Evolutionary conservation across 2,329 filamentous ascomycete genomes (phyloP).

Genomic region (Cryphonectria nitschkei): DNA sequence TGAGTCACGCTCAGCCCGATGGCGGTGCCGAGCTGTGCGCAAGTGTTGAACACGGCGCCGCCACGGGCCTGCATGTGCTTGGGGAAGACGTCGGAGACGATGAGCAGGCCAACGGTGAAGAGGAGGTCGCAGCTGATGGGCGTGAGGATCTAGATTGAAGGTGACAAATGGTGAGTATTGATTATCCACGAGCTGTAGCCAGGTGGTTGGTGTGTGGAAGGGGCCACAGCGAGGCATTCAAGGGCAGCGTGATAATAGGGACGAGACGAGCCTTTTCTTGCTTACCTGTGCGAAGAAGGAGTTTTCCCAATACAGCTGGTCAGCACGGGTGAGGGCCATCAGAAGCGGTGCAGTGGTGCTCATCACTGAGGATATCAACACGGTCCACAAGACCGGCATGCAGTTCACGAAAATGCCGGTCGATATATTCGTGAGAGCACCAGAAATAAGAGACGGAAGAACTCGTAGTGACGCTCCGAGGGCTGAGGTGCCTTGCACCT

Average conservation of each 20-base stretch:
- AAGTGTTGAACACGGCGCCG: conserved; percentile 65
- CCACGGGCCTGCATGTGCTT: conserved; percentile 61
- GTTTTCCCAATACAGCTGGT: conserved; percentile 55
- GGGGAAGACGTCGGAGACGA: conserved; percentile 59
- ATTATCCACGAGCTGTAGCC: conserved; percentile 16
- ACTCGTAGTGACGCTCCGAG: conserved; percentile 50
- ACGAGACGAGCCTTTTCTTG: conserved; percentile 1
- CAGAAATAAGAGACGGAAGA: conserved; percentile 50
- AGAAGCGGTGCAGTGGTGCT: conserved; percentile 52
- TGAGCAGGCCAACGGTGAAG: conserved; percentile 59
- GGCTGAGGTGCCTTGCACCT: conserved; percentile 50
- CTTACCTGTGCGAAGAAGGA: conserved; percentile 43
- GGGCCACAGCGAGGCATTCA: background rate
- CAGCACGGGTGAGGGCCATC: conserved; percentile 56
- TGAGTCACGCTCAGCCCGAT: conserved; percentile 24
- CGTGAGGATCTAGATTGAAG: conserved; percentile 39
- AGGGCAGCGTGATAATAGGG: background rate
- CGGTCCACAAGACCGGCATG: conserved; percentile 45
- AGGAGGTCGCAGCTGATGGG: conserved; percentile 52
- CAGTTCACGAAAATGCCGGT: conserved; percentile 51
- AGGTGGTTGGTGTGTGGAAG: conserved; percentile 19
- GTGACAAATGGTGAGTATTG: background rate
- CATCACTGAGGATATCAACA: conserved; percentile 45
- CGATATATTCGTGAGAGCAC: conserved; percentile 45
- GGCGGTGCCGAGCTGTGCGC: conserved; percentile 50